Percentiles rank a stretch among this genome's conserved stretches.
Evolutionary conservation across 306 rosid genomes (phyloP).

Genomic region (Canavalia ensiformis): DNA sequence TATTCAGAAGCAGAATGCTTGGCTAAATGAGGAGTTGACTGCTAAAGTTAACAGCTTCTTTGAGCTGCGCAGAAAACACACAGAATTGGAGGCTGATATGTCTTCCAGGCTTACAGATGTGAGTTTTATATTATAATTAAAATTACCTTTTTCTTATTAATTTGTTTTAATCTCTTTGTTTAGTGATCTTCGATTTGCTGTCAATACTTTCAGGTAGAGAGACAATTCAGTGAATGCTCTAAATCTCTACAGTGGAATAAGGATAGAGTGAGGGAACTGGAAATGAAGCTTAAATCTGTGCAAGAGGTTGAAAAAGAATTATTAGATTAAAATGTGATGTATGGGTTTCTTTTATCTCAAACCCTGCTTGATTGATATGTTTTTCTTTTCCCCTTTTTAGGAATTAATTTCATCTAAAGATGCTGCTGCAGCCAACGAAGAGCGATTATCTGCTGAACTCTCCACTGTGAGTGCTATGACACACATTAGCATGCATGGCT

Average conservation of each 20-base stretch:
- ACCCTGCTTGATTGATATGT: conserved; percentile 31
- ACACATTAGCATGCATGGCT: conserved; percentile 3
- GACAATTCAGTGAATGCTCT: conserved; percentile 77
- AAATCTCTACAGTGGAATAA: conserved; percentile 84
- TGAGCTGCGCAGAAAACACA: conserved; percentile 69
- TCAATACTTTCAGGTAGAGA: conserved; percentile 66
- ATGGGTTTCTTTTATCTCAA: conserved; percentile 9
- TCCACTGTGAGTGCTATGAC: conserved; percentile 74
- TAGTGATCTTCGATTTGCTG: conserved; percentile 9
- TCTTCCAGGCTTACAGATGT: conserved; percentile 80
- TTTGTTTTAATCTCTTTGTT: conserved; percentile 23
- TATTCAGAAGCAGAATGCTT: conserved; percentile 79
- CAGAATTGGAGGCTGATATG: conserved; percentile 80
- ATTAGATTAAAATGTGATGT: conserved; percentile 22
- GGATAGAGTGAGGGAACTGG: conserved; percentile 82
- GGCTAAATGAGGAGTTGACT: conserved; percentile 87
- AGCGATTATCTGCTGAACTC: conserved; percentile 76
- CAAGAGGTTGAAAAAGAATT: conserved; percentile 72
- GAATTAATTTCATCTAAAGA: conserved; percentile 74
- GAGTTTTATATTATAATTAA: conserved; percentile 38
- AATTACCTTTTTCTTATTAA: background rate
- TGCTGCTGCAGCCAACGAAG: conserved; percentile 80
- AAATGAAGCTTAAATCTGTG: conserved; percentile 64
- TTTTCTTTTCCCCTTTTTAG: conserved; percentile 50
- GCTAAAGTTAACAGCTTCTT: conserved; percentile 70